Evolutionary conservation across 176 grass and related monocot genomes (phyloP).

Genomic region (Lolium multiflorum): DNA sequence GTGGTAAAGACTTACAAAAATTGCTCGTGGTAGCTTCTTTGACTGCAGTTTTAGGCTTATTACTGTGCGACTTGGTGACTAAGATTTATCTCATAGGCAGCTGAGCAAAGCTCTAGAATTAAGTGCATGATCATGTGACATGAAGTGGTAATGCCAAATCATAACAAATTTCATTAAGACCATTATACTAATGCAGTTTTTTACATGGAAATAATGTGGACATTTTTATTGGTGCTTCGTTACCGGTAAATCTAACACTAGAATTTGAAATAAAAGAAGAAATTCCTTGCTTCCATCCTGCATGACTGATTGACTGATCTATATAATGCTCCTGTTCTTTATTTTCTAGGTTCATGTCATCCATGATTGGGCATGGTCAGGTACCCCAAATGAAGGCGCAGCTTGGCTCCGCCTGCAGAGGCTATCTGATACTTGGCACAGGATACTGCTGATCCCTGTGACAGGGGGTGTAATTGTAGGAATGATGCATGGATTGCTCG

Average conservation of each 20-base stretch:
- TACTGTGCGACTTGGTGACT: neutral
- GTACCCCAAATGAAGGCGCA: slow-evolving; percentile 91
- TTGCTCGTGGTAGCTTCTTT: neutral
- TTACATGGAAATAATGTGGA: neutral
- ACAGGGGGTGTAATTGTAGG: slow-evolving; percentile 93
- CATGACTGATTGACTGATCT: slow-evolving; percentile 56
- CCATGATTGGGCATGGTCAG: slow-evolving; percentile 98
- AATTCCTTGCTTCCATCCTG: slow-evolving; percentile 31
- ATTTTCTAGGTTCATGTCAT: slow-evolving; percentile 89
- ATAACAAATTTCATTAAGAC: neutral
- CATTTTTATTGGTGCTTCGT: neutral
- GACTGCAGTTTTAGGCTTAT: neutral
- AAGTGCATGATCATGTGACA: neutral
- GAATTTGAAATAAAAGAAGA: slow-evolving; percentile 18
- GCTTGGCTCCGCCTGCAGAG: slow-evolving; percentile 96
- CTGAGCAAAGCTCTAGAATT: neutral
- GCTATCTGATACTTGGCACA: slow-evolving; percentile 91
- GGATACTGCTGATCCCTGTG: slow-evolving; percentile 91
- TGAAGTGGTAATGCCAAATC: neutral
- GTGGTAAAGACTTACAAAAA: neutral
- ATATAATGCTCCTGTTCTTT: slow-evolving; percentile 40
- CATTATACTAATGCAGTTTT: neutral
- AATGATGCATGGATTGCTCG: slow-evolving; percentile 95
- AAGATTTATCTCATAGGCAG: neutral
- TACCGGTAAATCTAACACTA: neutral